A percentile compares a stretch with the other conserved stretches of the same genome.
Evolutionary conservation across 768 basidiomycete species (phyloP).

Genomic region (Leccinum disarticulatum): DNA sequence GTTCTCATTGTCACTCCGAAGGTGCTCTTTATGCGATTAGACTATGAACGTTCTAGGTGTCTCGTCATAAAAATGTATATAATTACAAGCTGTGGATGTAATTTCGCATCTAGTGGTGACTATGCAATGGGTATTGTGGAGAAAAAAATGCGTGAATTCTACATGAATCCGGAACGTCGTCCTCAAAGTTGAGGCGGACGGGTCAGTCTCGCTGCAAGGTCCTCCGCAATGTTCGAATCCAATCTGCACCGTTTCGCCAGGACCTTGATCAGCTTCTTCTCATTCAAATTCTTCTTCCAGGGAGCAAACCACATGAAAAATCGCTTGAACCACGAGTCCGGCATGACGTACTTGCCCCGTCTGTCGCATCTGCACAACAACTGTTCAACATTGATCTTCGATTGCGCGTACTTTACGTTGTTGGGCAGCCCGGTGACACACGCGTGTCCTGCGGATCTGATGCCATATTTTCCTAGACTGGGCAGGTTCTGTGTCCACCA

Average conservation of each 20-base stretch:
- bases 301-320: not conserved
- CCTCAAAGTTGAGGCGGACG: not conserved
- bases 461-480: conserved; percentile 20
- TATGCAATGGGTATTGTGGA: too few species aligned
- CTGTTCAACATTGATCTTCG: not conserved
- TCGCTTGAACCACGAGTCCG: not conserved
- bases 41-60: too few species aligned
- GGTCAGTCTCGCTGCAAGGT: not conserved
- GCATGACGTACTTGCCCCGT: not conserved
- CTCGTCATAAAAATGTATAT: too few species aligned
- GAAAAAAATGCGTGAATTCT: too few species aligned
- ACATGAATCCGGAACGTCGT: too few species aligned
- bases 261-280: not conserved
- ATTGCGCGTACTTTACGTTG: conserved; percentile 18
- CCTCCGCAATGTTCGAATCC: not conserved
- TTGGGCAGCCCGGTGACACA: conserved; percentile 31
- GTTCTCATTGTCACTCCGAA: too few species aligned
- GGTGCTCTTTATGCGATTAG: too few species aligned
- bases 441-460: conserved; percentile 28
- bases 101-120: too few species aligned
- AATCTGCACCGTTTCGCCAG: not conserved
- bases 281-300: not conserved
- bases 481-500: conserved; percentile 33
- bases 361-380: not conserved
- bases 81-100: too few species aligned